Base-by-base conservation (phyloP, 805 yeast species). In the Tetrapisispora nanseiensis region DNA sequence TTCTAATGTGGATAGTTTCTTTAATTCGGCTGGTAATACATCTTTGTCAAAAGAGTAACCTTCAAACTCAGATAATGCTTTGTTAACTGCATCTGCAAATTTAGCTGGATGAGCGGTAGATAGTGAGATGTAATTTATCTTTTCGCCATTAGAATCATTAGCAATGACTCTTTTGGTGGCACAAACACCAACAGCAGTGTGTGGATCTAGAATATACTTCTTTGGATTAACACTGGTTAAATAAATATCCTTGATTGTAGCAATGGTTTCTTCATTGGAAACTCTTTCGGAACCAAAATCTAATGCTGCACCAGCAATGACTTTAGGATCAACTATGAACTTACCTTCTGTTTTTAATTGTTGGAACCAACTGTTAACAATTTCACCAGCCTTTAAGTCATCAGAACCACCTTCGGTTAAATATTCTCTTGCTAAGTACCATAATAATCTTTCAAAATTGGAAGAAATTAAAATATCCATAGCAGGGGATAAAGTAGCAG, bases 41-140 rank as follows among this genome's bases (percentile, higher is more conserved):
- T 86, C 86, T 38, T 71, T 71, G 56, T 86, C 95, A 58, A 92
- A 92, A 4, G 87, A 77, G 67, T 92, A 92, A 18, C 77, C 87
- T 11, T 72, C 75, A 47, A 78, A 72, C 1, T 71, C 72, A 36
- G 65, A 59, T 50, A 92, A 71, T 3, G 97, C 86, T 53, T 74
- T 68, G 63, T 89, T 82, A 21, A 92, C 99, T 39, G 95, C 98
- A 49, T 86, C 97, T 21, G 95, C 85, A 58, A 92, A 92, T 67
- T 92, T 92, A 46, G 98, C 99, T 33, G 99, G 99, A 62, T 92
- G 99, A 8, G 99, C 99, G 37, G 99, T 92, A 10, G 97, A 83
- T 45, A 92, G 75, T 5, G 95, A 83, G 35, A 92, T 72, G 51
- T 72, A 74, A 43, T 75, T 69, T 31, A 71, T 64, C 23, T 68